A percentile compares a stretch with the other conserved stretches of the same genome.
Evolutionary conservation across 805 yeast species (phyloP).

Genomic region (Lachancea kluyveri): DNA sequence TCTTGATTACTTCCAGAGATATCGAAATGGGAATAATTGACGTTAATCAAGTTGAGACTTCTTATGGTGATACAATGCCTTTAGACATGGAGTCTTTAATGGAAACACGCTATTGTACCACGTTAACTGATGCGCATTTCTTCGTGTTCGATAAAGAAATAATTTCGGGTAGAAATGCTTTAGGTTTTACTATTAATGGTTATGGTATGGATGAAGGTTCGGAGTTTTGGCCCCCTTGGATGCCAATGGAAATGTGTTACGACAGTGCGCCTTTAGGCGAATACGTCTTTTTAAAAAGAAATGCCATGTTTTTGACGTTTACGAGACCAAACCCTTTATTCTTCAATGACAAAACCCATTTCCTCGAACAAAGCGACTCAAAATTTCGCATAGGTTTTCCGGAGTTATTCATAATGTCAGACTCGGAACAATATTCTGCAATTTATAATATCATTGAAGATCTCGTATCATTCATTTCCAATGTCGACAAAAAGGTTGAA

Average conservation of each 20-base stretch:
- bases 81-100: conserved; percentile 34
- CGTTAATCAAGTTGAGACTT: conserved; percentile 34
- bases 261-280: conserved; percentile 38
- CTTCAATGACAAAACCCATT: conserved; percentile 29
- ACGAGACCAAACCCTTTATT: conserved; percentile 49
- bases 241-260: conserved; percentile 58
- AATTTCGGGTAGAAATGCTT: conserved; percentile 27
- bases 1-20: conserved; percentile 50
- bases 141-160: conserved; percentile 43
- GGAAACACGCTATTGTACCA: conserved; percentile 52
- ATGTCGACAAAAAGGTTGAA: conserved; percentile 37
- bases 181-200: conserved; percentile 26
- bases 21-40: conserved; percentile 49
- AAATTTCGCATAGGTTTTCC: conserved; percentile 35
- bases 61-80: conserved; percentile 21
- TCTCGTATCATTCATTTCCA: conserved; percentile 33
- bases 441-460: conserved; percentile 45
- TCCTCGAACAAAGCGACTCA: conserved; percentile 24
- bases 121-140: conserved; percentile 49
- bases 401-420: conserved; percentile 45
- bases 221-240: conserved; percentile 57
- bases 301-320: conserved; percentile 45
- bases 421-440: conserved; percentile 50
- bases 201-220: conserved; percentile 25
- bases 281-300: conserved; percentile 43